Evolutionary conservation across 2,329 filamentous ascomycete species (phyloP).

Genomic region (Aspergillus fumigatus): DNA sequence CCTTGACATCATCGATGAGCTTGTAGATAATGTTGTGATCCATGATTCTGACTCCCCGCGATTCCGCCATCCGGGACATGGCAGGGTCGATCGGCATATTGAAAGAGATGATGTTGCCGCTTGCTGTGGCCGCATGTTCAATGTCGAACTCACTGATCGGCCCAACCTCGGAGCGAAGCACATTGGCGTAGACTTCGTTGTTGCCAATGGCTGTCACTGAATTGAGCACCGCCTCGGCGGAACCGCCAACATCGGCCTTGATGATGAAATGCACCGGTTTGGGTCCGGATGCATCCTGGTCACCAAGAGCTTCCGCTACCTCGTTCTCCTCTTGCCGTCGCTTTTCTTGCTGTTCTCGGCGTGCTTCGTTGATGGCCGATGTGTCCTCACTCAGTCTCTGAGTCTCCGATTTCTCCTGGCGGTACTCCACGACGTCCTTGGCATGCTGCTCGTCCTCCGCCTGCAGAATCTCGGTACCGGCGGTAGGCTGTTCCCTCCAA

Average conservation of each 20-base stretch:
- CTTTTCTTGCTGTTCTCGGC: conserved; percentile 56
- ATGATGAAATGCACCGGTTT: conserved; percentile 73
- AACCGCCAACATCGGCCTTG: conserved; percentile 90
- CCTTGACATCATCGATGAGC: conserved; percentile 47
- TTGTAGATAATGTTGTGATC: conserved; percentile 68
- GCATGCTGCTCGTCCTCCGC: conserved; percentile 73
- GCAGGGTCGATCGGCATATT: conserved; percentile 66
- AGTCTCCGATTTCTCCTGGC: conserved; percentile 66
- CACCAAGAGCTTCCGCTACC: conserved; percentile 28
- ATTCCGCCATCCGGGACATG: conserved; percentile 65
- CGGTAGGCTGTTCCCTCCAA: conserved; percentile 83
- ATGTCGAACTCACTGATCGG: conserved; percentile 80
- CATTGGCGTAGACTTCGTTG: conserved; percentile 71
- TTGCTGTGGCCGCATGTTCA: conserved; percentile 74
- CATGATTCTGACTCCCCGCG: conserved; percentile 69
- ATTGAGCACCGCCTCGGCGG: conserved; percentile 81
- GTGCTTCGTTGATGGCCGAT: conserved; percentile 69
- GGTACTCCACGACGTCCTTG: conserved; percentile 71
- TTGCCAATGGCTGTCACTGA: conserved; percentile 75
- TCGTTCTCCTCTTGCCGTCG: conserved; percentile 32
- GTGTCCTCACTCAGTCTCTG: conserved; percentile 63
- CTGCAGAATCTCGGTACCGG: conserved; percentile 84
- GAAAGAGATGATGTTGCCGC: conserved; percentile 78
- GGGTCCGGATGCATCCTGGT: conserved; percentile 43
- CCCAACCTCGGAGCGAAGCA: conserved; percentile 75